Evolutionary conservation across 164 flowering plant genomes (phyloP).

Genomic region (Magnolia officinalis): DNA sequence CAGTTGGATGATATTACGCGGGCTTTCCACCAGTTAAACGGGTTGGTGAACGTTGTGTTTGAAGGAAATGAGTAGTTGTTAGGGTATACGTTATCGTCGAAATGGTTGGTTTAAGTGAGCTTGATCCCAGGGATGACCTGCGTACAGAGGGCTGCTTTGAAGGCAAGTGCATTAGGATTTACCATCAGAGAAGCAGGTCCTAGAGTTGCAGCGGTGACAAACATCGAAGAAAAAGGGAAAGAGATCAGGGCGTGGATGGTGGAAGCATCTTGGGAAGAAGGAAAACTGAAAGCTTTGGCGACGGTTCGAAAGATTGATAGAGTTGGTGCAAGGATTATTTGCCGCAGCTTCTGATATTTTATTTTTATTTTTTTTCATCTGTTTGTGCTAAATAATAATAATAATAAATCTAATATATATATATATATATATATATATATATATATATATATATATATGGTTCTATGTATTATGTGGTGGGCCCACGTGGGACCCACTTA

Average conservation of each 20-base stretch:
- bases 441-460: too few relatives aligned
- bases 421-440: too few relatives aligned
- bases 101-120: slow-evolving; percentile 76
- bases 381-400: slow-evolving; percentile 34
- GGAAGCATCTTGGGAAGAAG: too few relatives aligned
- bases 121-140: slow-evolving; percentile 86
- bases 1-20: slow-evolving; percentile 13
- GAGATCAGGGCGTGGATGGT: slow-evolving; percentile 73
- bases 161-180: slow-evolving; percentile 87
- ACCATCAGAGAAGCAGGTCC: slow-evolving; percentile 95
- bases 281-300: too few relatives aligned
- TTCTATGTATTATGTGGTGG: too few relatives aligned
- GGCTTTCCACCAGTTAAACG: slow-evolving; percentile 75
- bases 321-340: too few relatives aligned
- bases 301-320: too few relatives aligned
- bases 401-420: too few relatives aligned
- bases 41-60: slow-evolving; percentile 64
- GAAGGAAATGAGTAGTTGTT: slow-evolving; percentile 55
- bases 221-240: slow-evolving; percentile 50
- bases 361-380: slow-evolving; percentile 53
- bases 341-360: too few relatives aligned
- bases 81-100: slow-evolving; percentile 70
- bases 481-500: too few relatives aligned
- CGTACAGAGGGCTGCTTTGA: slow-evolving; percentile 72
- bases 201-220: slow-evolving; percentile 72